Evolutionary conservation across 331 rosid species (phyloP), one percentile per base, ranked within the genome.

Genomic region (Acacia pycnantha): DNA sequence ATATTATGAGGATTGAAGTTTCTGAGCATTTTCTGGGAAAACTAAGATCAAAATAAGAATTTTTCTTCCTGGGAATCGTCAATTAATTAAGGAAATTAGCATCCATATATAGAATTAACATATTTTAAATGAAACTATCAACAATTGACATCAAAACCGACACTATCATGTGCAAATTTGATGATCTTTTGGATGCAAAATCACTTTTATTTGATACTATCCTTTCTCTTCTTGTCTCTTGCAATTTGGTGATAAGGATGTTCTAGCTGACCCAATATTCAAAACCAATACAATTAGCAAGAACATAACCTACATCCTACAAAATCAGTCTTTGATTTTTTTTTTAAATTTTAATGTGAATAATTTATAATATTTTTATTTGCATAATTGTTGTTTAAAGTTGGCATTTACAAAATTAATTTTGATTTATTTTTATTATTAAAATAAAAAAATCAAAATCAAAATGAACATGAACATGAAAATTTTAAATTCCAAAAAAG

Each of bases 161-260:
- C 90, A 88, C 8, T 33, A 67, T 83, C 90, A 88, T 88, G 90
- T 88, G 90, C 88, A 85, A 85, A 76, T 73, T 76, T 8, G 85
- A 61, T 82, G 80, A 77, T 77, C 41, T 68, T 70, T 85, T 87
- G 85, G 77, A 72, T 59, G 64, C 70, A 85, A 43, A 76, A 54
- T 50, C 79, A 48, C 66, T 67, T 85, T 77, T 50, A 50, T 77
- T 80, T 29, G 58, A 65, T 26, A 35, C 12, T 29, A 72, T 76
- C 66, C 71, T 79, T 68, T 78, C 65, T 70, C 62, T 50, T 76
- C 58, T 77, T 85, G 87, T 88, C 84, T 70, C 71, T 68, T 77
- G 74, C 72, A 68, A 84, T 72, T 47, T 35, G 15, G 73, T 61
- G 90, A 85, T 79, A 67, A 79, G 21, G 83, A 85, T 87, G 87